Base-by-base conservation (phyloP, 495 filamentous ascomycete species). In the Daldinia vernicosa region DNA sequence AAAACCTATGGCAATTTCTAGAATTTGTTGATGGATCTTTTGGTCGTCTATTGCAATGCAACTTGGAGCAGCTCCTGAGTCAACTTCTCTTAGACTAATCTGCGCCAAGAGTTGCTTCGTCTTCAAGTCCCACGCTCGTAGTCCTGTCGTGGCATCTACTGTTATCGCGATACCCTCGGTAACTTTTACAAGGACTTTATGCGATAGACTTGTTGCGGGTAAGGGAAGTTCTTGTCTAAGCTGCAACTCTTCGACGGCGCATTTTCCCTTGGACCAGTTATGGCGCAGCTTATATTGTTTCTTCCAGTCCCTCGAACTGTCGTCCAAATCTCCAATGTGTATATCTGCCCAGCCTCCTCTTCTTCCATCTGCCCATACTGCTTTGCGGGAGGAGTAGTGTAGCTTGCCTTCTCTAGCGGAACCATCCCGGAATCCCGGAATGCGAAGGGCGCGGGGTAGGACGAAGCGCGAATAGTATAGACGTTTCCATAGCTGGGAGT, bases 381-480 rank as follows among this genome's bases (percentile, higher is more conserved):
- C 90, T 47, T 88, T 82, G 56, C 87, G 88, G 5, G 91, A 92
- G 0, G 91, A 90, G 70, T 93, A 94, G 43, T 86, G 83, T 8
- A 90, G 78, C 37, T 79, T 82, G 27, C 79, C 78, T 58, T 78
- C 79, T 60, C 64, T 66, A 14, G 74, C 74, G 0, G 73, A 71
- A 11, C 82, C 79, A 45, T 86, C 83, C 69, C 86, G 87, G 37
- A 89, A 80, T 35, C 89, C 91, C 7, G 92, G 92, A 57, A 97
- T 88, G 50, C 91, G 88, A 63, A 89, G 86, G 40, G 91, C 91
- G 76, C 93, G 87, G 54, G 94, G 95, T 55, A 90, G 86, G 9
- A 99, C 94, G 80, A 97, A 99, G 67, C 91, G 89, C 33, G 88
- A 85, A 81, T 97, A 97, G 81, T 97, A 99, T 33, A 91, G 84